phyloP scores from a whole-genome alignment of 2,329 filamentous ascomycete species.

The Nemania sp. region DNA sequence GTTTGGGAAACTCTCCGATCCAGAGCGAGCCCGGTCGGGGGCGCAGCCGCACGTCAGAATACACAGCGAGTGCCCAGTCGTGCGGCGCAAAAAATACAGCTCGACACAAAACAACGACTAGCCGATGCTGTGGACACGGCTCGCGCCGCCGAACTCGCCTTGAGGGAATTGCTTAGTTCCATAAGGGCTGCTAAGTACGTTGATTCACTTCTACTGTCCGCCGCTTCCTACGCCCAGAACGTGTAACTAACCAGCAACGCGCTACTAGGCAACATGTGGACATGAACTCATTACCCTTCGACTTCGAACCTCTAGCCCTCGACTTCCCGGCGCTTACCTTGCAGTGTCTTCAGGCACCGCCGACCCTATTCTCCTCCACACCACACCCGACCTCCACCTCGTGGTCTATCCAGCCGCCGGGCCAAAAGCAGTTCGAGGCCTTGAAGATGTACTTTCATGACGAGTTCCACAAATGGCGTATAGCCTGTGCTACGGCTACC shows the following conservation, averaged over 20 bases:
- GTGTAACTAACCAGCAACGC: constrained; percentile 36
- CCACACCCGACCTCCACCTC: constrained; percentile 82
- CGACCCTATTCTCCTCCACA: constrained; percentile 83
- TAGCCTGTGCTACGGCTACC: constrained; percentile 63
- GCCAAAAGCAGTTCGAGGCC: constrained; percentile 78
- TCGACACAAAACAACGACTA: constrained; percentile 72
- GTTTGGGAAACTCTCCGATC: constrained; percentile 49
- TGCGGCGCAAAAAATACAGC: constrained; percentile 68
- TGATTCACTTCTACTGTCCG: constrained; percentile 37
- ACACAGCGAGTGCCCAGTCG: constrained; percentile 61
- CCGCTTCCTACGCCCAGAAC: constrained; percentile 19
- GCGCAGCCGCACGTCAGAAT: constrained; percentile 51
- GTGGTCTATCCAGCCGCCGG: constrained; percentile 84
- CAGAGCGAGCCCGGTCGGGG: constrained; percentile 47
- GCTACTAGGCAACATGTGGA: constrained; percentile 65
- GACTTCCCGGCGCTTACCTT: constrained; percentile 89
- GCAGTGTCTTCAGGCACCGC: constrained; percentile 79
- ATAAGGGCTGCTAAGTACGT: constrained; percentile 81
- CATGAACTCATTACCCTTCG: constrained; percentile 69
- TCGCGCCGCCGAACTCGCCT: constrained; percentile 83
- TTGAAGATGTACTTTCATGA: constrained; percentile 75
- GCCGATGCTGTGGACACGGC: constrained; percentile 82
- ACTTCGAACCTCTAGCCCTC: constrained; percentile 86
- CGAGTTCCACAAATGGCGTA: constrained; percentile 75
- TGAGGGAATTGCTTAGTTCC: constrained; percentile 84